Conservation (phyloP, 2,329 filamentous ascomycete species). For the Diaporthe aspalathi region DNA sequence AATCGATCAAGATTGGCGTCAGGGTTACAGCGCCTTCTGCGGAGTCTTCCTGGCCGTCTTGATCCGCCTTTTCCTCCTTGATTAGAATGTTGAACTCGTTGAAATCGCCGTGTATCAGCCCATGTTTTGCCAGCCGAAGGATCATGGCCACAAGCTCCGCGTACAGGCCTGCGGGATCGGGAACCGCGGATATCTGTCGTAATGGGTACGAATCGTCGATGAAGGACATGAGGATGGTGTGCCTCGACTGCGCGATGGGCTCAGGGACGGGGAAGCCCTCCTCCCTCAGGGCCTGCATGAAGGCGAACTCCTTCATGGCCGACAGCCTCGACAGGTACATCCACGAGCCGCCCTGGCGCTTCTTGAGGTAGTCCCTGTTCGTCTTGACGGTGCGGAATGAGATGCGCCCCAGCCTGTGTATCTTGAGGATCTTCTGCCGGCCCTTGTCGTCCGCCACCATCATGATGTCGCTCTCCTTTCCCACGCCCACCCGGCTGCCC, state of each 20-base stretch:
- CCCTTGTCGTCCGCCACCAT: slow-evolving; percentile 86
- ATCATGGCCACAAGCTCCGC: slow-evolving; percentile 91
- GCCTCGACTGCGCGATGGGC: slow-evolving; percentile 88
- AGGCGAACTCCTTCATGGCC: slow-evolving; percentile 92
- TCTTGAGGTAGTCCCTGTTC: slow-evolving; percentile 92
- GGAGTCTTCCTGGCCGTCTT: slow-evolving; percentile 50
- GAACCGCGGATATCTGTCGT: slow-evolving; percentile 85
- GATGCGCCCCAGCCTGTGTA: slow-evolving; percentile 93
- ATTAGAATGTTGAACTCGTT: slow-evolving; percentile 99
- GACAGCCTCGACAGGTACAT: slow-evolving; percentile 97
- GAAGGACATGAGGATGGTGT: slow-evolving; percentile 96
- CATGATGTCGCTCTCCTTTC: slow-evolving; percentile 97
- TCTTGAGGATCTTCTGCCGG: slow-evolving; percentile 87
- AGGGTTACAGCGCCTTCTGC: slow-evolving; percentile 58
- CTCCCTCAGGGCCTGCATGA: slow-evolving; percentile 86
- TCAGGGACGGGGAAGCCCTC: slow-evolving; percentile 92
- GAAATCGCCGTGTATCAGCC: slow-evolving; percentile 96
- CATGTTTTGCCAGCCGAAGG: slow-evolving; percentile 82
- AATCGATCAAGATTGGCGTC: slow-evolving; percentile 91
- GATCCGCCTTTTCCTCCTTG: slow-evolving; percentile 71
- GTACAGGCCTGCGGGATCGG: slow-evolving; percentile 87
- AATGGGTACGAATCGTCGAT: slow-evolving; percentile 94
- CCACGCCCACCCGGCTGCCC: slow-evolving; percentile 93
- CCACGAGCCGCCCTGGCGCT: slow-evolving; percentile 82
- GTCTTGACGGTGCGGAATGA: slow-evolving; percentile 97